A percentile compares a stretch with the other conserved stretches of the same genome.
These are phyloP conservation scores for Talaromyces proteolyticus DNA, from an alignment of 495 filamentous ascomycete species.

Conservation along the genomic window DNA sequence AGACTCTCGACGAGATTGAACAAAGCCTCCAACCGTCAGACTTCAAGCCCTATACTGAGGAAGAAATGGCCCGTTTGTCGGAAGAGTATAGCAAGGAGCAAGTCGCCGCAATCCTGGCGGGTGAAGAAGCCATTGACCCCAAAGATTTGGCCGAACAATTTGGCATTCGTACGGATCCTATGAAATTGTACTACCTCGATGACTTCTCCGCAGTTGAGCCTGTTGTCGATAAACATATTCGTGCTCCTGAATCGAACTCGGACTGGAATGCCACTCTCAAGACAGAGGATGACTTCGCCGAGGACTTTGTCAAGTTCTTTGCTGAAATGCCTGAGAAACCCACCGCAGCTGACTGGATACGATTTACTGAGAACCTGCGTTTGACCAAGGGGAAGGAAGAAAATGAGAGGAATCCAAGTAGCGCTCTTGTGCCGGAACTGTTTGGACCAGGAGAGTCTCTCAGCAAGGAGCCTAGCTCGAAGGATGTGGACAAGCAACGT, in stretches of 20 bases:
- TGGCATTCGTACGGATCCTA: constrained; percentile 61
- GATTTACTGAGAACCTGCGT: constrained; percentile 38
- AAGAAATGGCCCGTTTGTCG: constrained; percentile 57
- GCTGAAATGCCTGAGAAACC: constrained; percentile 43
- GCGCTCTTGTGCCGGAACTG: constrained; percentile 40
- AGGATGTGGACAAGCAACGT: constrained; percentile 11
- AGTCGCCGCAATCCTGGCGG: constrained; percentile 77
- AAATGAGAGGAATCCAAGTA: constrained; percentile 40
- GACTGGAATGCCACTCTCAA: constrained; percentile 59
- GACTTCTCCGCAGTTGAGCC: constrained; percentile 76
- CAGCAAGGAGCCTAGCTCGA: constrained; percentile 26
- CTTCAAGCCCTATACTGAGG: constrained; percentile 60
- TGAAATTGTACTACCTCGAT: constrained; percentile 71
- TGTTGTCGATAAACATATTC: constrained; percentile 62
- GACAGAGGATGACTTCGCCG: constrained; percentile 47
- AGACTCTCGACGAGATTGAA: constrained; percentile 13
- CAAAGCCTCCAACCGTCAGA: constrained; percentile 27
- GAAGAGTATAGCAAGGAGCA: constrained; percentile 74
- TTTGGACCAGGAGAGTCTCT: constrained; percentile 39
- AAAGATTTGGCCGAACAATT: constrained; percentile 71
- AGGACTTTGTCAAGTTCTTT: constrained; percentile 53
- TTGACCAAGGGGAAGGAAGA: constrained; percentile 47
- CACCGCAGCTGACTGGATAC: constrained; percentile 34
- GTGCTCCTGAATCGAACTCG: constrained; percentile 45
- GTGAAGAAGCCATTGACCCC: constrained; percentile 74